Evolutionary conservation across 2,329 filamentous ascomycete genomes (phyloP).

Genomic region (Sporothrix phasma): DNA sequence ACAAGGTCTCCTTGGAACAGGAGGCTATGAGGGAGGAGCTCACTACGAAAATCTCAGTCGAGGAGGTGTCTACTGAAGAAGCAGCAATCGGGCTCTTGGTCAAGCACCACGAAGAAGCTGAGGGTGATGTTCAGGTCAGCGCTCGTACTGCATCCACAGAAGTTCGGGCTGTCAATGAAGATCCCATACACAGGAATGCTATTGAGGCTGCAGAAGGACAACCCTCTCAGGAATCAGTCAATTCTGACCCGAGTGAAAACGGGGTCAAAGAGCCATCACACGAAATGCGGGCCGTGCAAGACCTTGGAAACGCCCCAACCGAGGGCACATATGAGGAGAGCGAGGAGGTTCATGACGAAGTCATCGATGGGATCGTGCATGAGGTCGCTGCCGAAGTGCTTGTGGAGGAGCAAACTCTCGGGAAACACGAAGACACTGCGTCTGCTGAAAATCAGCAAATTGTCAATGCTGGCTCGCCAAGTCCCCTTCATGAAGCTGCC

Average conservation of each 20-base stretch:
- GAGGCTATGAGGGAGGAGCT: background rate
- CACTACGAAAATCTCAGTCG: background rate
- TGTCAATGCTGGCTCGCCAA: too few species aligned
- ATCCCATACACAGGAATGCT: background rate
- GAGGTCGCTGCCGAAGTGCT: background rate
- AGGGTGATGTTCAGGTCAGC: background rate
- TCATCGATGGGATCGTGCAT: background rate
- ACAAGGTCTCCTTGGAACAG: background rate
- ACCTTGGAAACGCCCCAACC: too few species aligned
- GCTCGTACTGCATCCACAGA: background rate
- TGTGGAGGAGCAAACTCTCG: background rate
- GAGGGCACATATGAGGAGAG: background rate
- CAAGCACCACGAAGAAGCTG: background rate
- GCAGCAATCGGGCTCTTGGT: too few species aligned
- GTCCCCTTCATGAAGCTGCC: background rate
- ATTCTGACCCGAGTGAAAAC: background rate
- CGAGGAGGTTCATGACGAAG: background rate
- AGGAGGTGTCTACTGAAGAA: background rate
- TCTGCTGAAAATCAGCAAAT: background rate
- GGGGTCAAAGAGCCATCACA: too few species aligned
- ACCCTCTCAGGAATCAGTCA: background rate
- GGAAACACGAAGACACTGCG: too few species aligned
- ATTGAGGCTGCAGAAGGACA: background rate
- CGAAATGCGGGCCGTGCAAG: background rate
- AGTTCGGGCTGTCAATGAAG: background rate